phyloP scores from a whole-genome alignment of 2,329 filamentous ascomycete genomes.

The Xylaria sp. region DNA sequence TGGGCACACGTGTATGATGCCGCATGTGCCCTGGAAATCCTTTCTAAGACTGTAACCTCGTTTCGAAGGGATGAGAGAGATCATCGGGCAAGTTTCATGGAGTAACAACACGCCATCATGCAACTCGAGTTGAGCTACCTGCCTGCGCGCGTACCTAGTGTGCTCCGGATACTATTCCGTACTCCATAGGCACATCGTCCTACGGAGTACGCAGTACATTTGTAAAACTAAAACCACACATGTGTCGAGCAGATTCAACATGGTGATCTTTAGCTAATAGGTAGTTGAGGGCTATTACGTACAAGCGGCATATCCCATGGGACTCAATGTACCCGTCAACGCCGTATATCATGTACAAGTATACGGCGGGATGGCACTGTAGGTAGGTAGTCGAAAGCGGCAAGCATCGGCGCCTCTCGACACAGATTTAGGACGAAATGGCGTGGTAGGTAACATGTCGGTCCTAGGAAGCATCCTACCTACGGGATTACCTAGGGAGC shows the following conservation, averaged over 20 bases:
- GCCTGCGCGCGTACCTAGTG: neutral
- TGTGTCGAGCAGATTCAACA: conserved; percentile 2
- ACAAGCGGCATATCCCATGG: conserved; percentile 2
- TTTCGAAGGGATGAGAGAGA: no score
- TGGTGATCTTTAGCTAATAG: conserved; percentile 19
- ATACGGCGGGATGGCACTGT: conserved; percentile 3
- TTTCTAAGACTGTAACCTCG: neutral
- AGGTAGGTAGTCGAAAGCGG: conserved; percentile 6
- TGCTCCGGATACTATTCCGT: neutral
- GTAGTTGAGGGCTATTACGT: conserved; percentile 14
- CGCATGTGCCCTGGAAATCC: neutral
- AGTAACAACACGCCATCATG: no score
- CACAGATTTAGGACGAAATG: neutral
- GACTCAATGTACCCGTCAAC: conserved; percentile 2
- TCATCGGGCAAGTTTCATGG: no score
- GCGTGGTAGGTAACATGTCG: neutral
- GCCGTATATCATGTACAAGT: conserved; percentile 8
- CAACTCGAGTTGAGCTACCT: no score
- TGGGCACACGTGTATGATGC: conserved; percentile 14
- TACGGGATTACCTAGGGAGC: neutral
- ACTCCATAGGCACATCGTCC: neutral
- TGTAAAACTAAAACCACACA: neutral
- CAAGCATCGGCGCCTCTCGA: neutral
- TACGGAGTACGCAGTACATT: neutral
- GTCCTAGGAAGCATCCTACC: neutral